Conservation (phyloP, 2,329 filamentous ascomycete genomes). For the Endocalyx cinctus region DNA sequence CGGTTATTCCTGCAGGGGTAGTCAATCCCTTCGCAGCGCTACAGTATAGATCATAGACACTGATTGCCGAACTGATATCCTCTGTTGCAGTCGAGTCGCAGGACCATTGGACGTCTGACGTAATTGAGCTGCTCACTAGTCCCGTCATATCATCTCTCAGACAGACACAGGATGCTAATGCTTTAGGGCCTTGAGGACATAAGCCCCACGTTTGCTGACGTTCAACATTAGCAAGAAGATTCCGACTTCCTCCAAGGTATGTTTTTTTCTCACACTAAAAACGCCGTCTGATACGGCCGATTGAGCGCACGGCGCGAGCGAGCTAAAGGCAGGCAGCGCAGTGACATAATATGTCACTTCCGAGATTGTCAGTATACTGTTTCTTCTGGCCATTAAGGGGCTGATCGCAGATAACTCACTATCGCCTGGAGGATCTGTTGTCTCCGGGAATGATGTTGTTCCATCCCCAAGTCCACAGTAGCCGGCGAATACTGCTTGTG, state of each 20-base stretch:
- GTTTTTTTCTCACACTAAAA: slow-evolving; percentile 35
- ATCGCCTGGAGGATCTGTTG: slow-evolving; percentile 44
- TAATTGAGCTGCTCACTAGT: slow-evolving; percentile 39
- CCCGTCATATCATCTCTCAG: slow-evolving; percentile 43
- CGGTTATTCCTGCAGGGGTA: slow-evolving; percentile 34
- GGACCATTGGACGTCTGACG: slow-evolving; percentile 37
- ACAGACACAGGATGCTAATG: slow-evolving; percentile 49
- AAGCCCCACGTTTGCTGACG: slow-evolving; percentile 33
- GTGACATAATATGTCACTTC: slow-evolving; percentile 52
- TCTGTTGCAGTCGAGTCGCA: slow-evolving; percentile 40
- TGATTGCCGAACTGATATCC: slow-evolving; percentile 42
- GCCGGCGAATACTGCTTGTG: slow-evolving; percentile 44
- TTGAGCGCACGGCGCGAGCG: slow-evolving; percentile 41
- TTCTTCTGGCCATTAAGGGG: no score
- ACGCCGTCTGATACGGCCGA: slow-evolving; percentile 39
- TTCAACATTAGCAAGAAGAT: no score
- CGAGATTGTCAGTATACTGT: slow-evolving; percentile 3
- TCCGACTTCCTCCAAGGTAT: no score
- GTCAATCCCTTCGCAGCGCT: slow-evolving; percentile 41
- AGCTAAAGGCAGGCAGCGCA: slow-evolving; percentile 41
- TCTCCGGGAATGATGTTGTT: slow-evolving; percentile 43
- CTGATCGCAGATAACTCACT: slow-evolving; percentile 37
- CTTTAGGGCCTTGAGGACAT: slow-evolving; percentile 42
- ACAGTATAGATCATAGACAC: slow-evolving; percentile 44
- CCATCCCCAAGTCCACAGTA: slow-evolving; percentile 49